Conservation (phyloP, 768 basidiomycete genomes). For the Lentinula boryana region DNA sequence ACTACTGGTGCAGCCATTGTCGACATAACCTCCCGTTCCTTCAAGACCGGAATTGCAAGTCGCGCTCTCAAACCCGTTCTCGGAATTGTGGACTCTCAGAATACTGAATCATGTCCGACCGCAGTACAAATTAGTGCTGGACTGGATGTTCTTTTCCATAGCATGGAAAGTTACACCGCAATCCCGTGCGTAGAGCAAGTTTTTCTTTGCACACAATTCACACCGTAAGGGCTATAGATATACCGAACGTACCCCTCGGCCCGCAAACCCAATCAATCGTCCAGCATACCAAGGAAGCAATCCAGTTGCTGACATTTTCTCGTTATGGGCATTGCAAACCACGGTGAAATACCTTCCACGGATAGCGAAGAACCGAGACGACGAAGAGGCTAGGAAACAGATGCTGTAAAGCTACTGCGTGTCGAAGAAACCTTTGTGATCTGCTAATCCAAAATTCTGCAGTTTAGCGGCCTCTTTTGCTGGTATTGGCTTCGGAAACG, state of each 20-base stretch:
- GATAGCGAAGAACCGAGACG: slow-evolving; percentile 71
- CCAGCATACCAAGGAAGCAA: slow-evolving; percentile 95
- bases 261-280: slow-evolving; percentile 81
- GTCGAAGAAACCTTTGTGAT: not conserved
- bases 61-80: slow-evolving; percentile 87
- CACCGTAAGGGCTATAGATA: slow-evolving; percentile 43
- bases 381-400: slow-evolving; percentile 78
- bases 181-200: slow-evolving; percentile 59
- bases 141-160: slow-evolving; percentile 93
- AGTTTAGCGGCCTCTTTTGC: slow-evolving; percentile 92
- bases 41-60: slow-evolving; percentile 96
- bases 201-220: slow-evolving; percentile 10
- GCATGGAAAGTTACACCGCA: slow-evolving; percentile 90
- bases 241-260: slow-evolving; percentile 84
- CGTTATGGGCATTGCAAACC: slow-evolving; percentile 86
- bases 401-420: slow-evolving; percentile 64
- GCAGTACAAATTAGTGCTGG: slow-evolving; percentile 93
- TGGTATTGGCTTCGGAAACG: slow-evolving; percentile 93
- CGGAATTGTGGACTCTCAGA: slow-evolving; percentile 63
- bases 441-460: slow-evolving; percentile 5
- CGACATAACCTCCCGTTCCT: slow-evolving; percentile 84
- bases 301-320: slow-evolving; percentile 94
- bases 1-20: slow-evolving; percentile 95
- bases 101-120: slow-evolving; percentile 89
- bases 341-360: slow-evolving; percentile 87